These are phyloP conservation scores for Phytophthora syringae DNA, from an alignment of 352 stramenopile species.

Conservation along the genomic window DNA sequence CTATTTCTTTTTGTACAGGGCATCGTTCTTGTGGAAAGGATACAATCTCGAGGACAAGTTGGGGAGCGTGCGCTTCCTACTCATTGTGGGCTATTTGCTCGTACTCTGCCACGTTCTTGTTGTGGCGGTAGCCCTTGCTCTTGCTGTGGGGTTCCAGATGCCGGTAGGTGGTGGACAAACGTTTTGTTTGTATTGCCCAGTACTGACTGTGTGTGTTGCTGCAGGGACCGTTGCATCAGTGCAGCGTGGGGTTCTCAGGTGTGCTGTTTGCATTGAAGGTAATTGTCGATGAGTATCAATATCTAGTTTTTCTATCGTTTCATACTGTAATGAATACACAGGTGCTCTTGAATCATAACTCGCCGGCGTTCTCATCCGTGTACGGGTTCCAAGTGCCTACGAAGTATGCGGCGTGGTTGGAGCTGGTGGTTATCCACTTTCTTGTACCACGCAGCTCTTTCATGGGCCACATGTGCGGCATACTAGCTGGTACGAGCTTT, in stretches of 20 bases:
- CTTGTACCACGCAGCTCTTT: constrained; percentile 84
- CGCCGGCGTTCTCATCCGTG: constrained; percentile 61
- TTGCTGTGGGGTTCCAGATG: constrained; percentile 36
- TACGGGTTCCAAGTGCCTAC: constrained; percentile 83
- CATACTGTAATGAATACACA: constrained; percentile 22
- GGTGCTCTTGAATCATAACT: constrained; percentile 86
- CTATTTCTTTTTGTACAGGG: constrained; percentile 36
- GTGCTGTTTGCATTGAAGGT: constrained; percentile 88
- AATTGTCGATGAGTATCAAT: background rate
- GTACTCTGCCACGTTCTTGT: constrained; percentile 70
- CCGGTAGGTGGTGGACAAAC: constrained; percentile 8
- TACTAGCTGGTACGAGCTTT: constrained; percentile 64
- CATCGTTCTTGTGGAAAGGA: constrained; percentile 89
- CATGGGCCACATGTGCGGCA: constrained; percentile 89
- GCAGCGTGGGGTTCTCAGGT: constrained; percentile 79
- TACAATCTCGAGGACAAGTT: constrained; percentile 81
- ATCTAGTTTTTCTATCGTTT: background rate
- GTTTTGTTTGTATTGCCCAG: constrained; percentile 6
- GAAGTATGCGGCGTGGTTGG: constrained; percentile 90
- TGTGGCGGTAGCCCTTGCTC: constrained; percentile 45
- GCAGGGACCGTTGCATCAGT: constrained; percentile 59
- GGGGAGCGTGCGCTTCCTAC: constrained; percentile 57
- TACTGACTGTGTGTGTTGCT: constrained; percentile 4
- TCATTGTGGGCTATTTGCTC: constrained; percentile 57
- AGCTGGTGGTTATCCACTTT: constrained; percentile 89